Base-by-base conservation (phyloP, 2,329 filamentous ascomycete species). In the Aureobasidium lini region DNA sequence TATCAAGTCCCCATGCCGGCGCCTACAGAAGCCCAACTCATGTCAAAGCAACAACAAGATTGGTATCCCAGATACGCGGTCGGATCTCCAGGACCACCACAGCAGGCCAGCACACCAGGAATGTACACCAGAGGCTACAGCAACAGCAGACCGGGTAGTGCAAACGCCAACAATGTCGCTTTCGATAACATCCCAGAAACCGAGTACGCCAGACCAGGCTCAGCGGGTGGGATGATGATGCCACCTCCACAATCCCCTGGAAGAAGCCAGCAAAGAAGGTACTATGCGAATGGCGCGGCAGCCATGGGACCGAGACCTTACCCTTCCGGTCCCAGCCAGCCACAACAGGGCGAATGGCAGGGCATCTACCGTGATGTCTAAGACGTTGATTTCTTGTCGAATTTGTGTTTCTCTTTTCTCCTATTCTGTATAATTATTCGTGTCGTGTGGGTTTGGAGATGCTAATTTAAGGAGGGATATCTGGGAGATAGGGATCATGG, bases 111-210 rank as follows among this genome's bases (percentile, higher is more conserved):
- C 28, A 43, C 15, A 2, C 57, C 57, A 1, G 57, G 31, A 2
- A 59, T 59, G 57, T 59, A 59, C 29, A 43, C 5, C 34, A 39
- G 54, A 18, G 28, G 54, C 42, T 48, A 57, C 43, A 40, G 32
- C n/a, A 34, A 34, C 31, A 42, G 52, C 39, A 46, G 52, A 44
- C 31, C 39, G 2, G 42, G 40, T 28, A 57, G 42, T 9, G 42
- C 52, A 1, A 40, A 58, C 16, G n/a, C 13, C 15, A 37, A 57
- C 16, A 6, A 54, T 18, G 34, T 6, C 18, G 32, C n/a, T 32
- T 57, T 43, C 7, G 39, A 57, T 11, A 13, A 37, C 18, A 57
- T 43, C 32, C 18, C 50, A 4, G 50, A 42, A 13, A 15, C n/a
- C 1, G 28, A 43, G 10, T 31, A 29, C 18, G 34, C 23, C 11